Percentiles rank a stretch among this genome's conserved stretches.
Conservation (phyloP, 2,329 filamentous ascomycete genomes). For the Trichoderma koningiopsis region DNA sequence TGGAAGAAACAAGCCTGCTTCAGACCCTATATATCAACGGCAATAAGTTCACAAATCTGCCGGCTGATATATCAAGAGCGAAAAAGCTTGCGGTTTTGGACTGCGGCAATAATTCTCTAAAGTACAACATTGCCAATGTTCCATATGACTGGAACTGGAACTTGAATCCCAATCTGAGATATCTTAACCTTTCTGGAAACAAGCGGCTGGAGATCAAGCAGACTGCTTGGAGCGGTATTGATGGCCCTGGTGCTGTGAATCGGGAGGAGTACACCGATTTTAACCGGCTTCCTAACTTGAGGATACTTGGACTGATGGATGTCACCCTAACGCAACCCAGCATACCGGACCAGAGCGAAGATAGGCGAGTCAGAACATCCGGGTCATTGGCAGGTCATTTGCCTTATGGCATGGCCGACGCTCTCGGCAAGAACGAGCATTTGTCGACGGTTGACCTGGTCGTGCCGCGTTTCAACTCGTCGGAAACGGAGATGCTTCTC, state of each 20-base stretch:
- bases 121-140: slow-evolving; percentile 99
- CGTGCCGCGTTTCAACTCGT: slow-evolving; percentile 86
- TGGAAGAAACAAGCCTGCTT: slow-evolving; percentile 85
- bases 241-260: slow-evolving; percentile 56
- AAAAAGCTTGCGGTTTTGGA: slow-evolving; percentile 90
- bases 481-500: slow-evolving; percentile 84
- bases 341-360: slow-evolving; percentile 92
- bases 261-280: slow-evolving; percentile 81
- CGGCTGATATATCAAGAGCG: slow-evolving; percentile 91
- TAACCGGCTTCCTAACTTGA: slow-evolving; percentile 76
- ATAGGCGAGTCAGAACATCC: slow-evolving; percentile 92
- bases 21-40: slow-evolving; percentile 94
- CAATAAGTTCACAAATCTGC: slow-evolving; percentile 96
- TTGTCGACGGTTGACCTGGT: slow-evolving; percentile 95
- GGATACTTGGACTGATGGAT: slow-evolving; percentile 94
- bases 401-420: slow-evolving; percentile 97
- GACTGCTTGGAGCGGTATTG: slow-evolving; percentile 48
- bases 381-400: slow-evolving; percentile 89
- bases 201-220: slow-evolving; percentile 90
- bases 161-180: slow-evolving; percentile 91
- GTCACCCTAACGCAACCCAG: slow-evolving; percentile 92
- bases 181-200: slow-evolving; percentile 95
- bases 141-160: slow-evolving; percentile 99
- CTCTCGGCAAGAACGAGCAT: slow-evolving; percentile 88
- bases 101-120: slow-evolving; percentile 90